A percentile compares a stretch with the other conserved stretches of the same genome.
Conservation (phyloP, 2,329 filamentous ascomycete genomes). For the Sordariomycetes sp. region DNA sequence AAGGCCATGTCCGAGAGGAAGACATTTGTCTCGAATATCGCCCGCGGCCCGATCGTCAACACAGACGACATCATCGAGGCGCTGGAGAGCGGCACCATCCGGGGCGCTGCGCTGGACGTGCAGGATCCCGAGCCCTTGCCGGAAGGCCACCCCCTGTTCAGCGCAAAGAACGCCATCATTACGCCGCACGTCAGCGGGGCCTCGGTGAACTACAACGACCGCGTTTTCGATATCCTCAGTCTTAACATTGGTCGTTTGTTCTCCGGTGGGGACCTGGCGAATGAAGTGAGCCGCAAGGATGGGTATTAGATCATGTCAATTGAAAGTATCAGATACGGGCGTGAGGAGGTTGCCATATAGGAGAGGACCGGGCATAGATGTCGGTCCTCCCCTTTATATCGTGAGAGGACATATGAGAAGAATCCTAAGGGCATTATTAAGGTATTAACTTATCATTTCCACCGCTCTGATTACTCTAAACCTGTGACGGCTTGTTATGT, state of each 20-base stretch:
- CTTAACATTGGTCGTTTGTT: constrained; percentile 27
- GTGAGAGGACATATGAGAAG: too few species aligned
- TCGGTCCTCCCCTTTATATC: too few species aligned
- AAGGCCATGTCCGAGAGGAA: constrained; percentile 29
- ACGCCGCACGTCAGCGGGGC: constrained; percentile 37
- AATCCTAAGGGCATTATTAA: too few species aligned
- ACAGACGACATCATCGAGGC: constrained; percentile 51
- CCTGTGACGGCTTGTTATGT: too few species aligned
- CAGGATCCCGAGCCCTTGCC: constrained; percentile 72
- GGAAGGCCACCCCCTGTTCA: constrained; percentile 57
- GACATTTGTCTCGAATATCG: constrained; percentile 62
- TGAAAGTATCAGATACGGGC: background rate
- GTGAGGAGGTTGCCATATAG: too few species aligned
- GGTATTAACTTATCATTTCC: too few species aligned
- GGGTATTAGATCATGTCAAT: constrained; percentile 13
- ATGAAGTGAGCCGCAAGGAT: constrained; percentile 24
- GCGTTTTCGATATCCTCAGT: constrained; percentile 29
- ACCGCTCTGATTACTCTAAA: too few species aligned
- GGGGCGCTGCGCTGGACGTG: constrained; percentile 66
- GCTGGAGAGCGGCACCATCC: constrained; percentile 31
- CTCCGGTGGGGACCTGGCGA: constrained; percentile 25
- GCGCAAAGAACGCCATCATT: constrained; percentile 56
- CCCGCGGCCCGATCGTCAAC: constrained; percentile 42
- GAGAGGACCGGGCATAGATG: too few species aligned
- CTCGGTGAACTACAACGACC: constrained; percentile 26